Conservation (phyloP, 106 monocot species). For the Phalaenopsis aphrodite region DNA sequence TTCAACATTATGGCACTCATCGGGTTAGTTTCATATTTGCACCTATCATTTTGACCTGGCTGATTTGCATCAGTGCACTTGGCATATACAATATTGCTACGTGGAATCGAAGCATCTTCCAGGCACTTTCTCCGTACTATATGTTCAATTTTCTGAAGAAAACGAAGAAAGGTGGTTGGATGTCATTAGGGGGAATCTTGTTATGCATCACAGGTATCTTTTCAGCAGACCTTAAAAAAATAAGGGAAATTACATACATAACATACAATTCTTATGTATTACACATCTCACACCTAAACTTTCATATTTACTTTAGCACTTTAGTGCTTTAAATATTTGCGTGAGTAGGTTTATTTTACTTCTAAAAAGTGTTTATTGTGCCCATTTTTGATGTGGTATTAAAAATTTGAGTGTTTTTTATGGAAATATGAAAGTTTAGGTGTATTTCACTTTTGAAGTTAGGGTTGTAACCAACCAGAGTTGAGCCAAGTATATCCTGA, state of each 20-base stretch:
- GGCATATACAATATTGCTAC: constrained; percentile 62
- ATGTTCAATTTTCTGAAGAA: constrained; percentile 71
- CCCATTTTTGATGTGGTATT: too few species aligned
- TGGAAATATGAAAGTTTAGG: too few species aligned
- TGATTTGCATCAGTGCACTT: constrained; percentile 59
- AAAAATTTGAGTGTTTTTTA: too few species aligned
- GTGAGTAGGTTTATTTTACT: too few species aligned
- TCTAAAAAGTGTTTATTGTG: too few species aligned
- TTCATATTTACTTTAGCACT: too few species aligned
- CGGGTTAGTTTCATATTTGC: constrained; percentile 63
- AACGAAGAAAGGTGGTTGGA: constrained; percentile 65
- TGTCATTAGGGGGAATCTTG: constrained; percentile 76
- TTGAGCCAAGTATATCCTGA: too few species aligned
- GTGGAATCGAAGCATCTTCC: constrained; percentile 57
- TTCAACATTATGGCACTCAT: constrained; percentile 74
- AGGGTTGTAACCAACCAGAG: too few species aligned
- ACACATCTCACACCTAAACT: too few species aligned
- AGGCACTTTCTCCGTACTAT: constrained; percentile 71
- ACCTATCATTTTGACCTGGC: constrained; percentile 57
- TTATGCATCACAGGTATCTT: constrained; percentile 61
- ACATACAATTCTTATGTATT: too few species aligned
- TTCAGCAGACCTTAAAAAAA: neutral
- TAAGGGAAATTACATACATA: neutral
- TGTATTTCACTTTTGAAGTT: too few species aligned
- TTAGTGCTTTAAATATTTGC: too few species aligned